Evolutionary conservation across 2,329 filamentous ascomycete genomes (phyloP).

Genomic region (Alternaria sp.): DNA sequence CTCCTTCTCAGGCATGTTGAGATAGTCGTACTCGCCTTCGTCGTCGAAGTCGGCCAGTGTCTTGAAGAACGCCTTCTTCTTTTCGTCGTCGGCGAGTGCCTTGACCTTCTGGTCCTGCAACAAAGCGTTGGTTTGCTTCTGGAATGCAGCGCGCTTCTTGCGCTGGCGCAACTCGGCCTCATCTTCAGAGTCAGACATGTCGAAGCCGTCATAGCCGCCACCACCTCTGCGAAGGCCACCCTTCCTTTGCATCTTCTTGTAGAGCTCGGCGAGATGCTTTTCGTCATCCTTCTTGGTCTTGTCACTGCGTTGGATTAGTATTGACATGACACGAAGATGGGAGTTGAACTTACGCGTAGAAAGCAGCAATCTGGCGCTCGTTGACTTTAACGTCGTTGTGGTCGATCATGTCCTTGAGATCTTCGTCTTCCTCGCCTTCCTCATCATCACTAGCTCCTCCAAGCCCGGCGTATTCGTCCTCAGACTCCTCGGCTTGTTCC

Average conservation of each 20-base stretch:
- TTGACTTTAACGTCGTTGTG: slow-evolving; percentile 77
- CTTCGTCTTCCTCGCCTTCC: slow-evolving; percentile 73
- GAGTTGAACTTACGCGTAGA: slow-evolving; percentile 75
- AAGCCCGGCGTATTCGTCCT: slow-evolving; percentile 95
- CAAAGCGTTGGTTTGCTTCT: slow-evolving; percentile 87
- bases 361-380: slow-evolving; percentile 80
- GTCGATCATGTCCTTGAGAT: slow-evolving; percentile 89
- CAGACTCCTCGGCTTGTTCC: slow-evolving; percentile 94
- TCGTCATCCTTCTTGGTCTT: slow-evolving; percentile 82
- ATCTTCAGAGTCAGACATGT: slow-evolving; percentile 90
- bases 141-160: slow-evolving; percentile 85
- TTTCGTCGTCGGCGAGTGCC: slow-evolving; percentile 87
- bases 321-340: slow-evolving; percentile 16
- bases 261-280: slow-evolving; percentile 53
- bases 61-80: slow-evolving; percentile 86
- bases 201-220: slow-evolving; percentile 64
- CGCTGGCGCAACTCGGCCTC: slow-evolving; percentile 77
- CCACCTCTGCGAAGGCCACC: slow-evolving; percentile 85
- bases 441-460: slow-evolving; percentile 91
- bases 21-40: slow-evolving; percentile 76
- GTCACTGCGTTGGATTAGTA: slow-evolving; percentile 61
- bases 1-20: slow-evolving; percentile 58
- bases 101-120: slow-evolving; percentile 88
- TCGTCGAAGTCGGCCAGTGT: slow-evolving; percentile 83
- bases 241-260: slow-evolving; percentile 71